Conservation (phyloP, 148 eudicot species). For the Nepenthes mirabilis region DNA sequence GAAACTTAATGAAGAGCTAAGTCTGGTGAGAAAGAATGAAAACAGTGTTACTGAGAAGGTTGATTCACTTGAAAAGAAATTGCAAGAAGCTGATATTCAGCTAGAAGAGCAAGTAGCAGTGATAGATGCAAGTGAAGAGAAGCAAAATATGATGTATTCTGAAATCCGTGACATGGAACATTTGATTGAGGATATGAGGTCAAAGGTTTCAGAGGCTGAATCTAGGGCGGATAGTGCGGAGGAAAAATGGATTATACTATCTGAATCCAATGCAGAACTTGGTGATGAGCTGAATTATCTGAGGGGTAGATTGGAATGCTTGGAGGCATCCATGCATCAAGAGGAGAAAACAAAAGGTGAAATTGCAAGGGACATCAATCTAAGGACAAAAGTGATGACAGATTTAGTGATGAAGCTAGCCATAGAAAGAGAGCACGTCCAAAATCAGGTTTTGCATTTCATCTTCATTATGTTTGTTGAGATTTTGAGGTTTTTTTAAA, state of each 20-base stretch:
- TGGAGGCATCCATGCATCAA: slow-evolving; percentile 66
- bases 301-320: slow-evolving; percentile 34
- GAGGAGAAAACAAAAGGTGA: slow-evolving; percentile 54
- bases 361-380: slow-evolving; percentile 59
- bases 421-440: slow-evolving; percentile 77
- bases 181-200: slow-evolving; percentile 58
- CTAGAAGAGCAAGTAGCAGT: slow-evolving; percentile 58
- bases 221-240: slow-evolving; percentile 54
- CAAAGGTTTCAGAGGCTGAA: slow-evolving; percentile 55
- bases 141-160: slow-evolving; percentile 44
- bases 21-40: slow-evolving; percentile 7
- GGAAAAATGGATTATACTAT: slow-evolving; percentile 53
- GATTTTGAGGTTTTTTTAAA: background rate
- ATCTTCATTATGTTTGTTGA: background rate
- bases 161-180: slow-evolving; percentile 69
- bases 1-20: slow-evolving; percentile 37
- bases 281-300: slow-evolving; percentile 51
- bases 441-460: slow-evolving; percentile 49
- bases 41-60: slow-evolving; percentile 25
- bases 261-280: slow-evolving; percentile 54
- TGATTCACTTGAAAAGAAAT: slow-evolving; percentile 42
- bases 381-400: slow-evolving; percentile 51
- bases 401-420: slow-evolving; percentile 74
- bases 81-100: slow-evolving; percentile 43
- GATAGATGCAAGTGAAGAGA: slow-evolving; percentile 75